Conservation (phyloP, 2,329 filamentous ascomycete genomes). For the Ophiostoma sp. region DNA sequence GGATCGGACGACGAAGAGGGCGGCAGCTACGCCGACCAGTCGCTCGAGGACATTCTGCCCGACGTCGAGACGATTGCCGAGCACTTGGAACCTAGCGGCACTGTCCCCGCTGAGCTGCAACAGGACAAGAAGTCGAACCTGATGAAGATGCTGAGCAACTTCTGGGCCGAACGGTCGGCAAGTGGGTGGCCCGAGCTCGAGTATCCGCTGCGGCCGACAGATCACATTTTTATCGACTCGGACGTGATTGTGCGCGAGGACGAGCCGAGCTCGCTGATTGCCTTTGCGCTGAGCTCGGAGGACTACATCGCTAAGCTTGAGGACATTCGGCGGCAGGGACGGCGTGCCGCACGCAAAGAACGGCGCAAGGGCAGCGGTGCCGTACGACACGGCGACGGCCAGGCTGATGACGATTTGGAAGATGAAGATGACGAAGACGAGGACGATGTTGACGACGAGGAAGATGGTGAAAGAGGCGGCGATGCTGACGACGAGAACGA, state of each 20-base stretch:
- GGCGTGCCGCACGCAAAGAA: constrained; percentile 29
- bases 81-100: constrained; percentile 60
- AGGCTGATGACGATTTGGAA: neutral
- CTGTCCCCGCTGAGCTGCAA: constrained; percentile 71
- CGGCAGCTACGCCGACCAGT: constrained; percentile 71
- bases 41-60: constrained; percentile 67
- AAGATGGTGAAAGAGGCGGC: neutral
- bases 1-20: constrained; percentile 67
- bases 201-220: constrained; percentile 82
- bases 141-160: constrained; percentile 94
- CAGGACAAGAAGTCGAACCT: constrained; percentile 92
- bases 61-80: constrained; percentile 63
- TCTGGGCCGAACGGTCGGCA: constrained; percentile 96
- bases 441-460: constrained; percentile 30
- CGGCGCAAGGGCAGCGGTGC: constrained; percentile 32
- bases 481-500: neutral
- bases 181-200: constrained; percentile 92
- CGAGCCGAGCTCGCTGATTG: constrained; percentile 93
- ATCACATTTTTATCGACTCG: constrained; percentile 95
- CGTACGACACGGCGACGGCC: constrained; percentile 33
- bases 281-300: constrained; percentile 82
- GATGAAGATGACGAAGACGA: constrained; percentile 21
- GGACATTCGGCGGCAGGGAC: constrained; percentile 57
- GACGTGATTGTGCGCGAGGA: constrained; percentile 97
- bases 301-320: constrained; percentile 83